phyloP scores from a whole-genome alignment of 2,329 filamentous ascomycete genomes.

The Fusarium marasasianum region DNA sequence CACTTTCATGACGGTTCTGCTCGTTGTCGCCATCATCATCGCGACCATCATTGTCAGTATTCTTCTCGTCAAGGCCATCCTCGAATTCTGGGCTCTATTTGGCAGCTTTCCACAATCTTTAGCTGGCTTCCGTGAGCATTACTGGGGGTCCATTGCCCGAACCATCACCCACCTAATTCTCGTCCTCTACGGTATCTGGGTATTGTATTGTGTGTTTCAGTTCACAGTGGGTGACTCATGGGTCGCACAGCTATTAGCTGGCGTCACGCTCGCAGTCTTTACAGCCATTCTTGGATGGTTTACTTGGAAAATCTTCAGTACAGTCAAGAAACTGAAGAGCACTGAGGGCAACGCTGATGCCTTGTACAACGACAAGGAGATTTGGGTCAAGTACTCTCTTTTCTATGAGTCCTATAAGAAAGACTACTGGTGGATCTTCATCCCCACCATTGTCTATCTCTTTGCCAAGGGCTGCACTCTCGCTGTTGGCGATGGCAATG shows the following conservation, averaged over 20 bases:
- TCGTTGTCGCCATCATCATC: conserved; percentile 88
- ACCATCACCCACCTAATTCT: conserved; percentile 91
- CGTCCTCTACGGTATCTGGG: conserved; percentile 93
- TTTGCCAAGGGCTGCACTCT: conserved; percentile 89
- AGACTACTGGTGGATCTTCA: conserved; percentile 96
- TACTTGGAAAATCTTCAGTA: conserved; percentile 81
- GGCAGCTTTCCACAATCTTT: conserved; percentile 84
- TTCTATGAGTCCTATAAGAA: conserved; percentile 98
- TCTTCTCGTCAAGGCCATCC: conserved; percentile 87
- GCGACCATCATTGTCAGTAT: conserved; percentile 86
- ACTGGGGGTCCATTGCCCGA: conserved; percentile 92
- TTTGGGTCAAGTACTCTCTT: conserved; percentile 94
- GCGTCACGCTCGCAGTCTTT: conserved; percentile 81
- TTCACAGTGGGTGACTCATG: conserved; percentile 94
- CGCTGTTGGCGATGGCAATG: conserved; percentile 85
- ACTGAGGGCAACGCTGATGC: conserved; percentile 75
- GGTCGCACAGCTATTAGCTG: conserved; percentile 87
- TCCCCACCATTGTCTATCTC: conserved; percentile 89
- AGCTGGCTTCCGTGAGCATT: conserved; percentile 89
- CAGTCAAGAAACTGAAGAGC: conserved; percentile 78
- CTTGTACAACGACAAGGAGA: conserved; percentile 88
- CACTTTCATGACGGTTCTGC: conserved; percentile 93
- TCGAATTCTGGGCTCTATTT: conserved; percentile 92
- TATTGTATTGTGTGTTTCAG: conserved; percentile 94
- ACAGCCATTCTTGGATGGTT: conserved; percentile 86